phyloP scores from a whole-genome alignment of 768 basidiomycete genomes.

The Pleurotus sapidus region DNA sequence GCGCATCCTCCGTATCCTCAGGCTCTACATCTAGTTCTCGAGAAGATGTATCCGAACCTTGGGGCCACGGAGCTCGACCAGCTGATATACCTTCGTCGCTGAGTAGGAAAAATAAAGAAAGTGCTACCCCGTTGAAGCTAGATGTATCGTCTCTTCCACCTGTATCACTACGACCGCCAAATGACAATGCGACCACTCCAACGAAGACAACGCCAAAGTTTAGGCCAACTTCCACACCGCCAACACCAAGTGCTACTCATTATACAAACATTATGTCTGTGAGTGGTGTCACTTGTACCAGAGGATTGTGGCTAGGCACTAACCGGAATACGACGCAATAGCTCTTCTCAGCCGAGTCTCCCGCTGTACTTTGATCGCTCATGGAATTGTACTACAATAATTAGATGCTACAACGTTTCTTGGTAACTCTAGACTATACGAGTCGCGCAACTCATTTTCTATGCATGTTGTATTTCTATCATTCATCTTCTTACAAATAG shows the following conservation, averaged over 20 bases:
- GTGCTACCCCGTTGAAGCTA: neutral
- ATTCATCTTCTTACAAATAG: neutral
- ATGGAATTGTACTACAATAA: neutral
- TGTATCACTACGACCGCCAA: neutral
- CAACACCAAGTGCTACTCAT: conserved; percentile 17
- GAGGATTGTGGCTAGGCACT: neutral
- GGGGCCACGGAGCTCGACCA: neutral
- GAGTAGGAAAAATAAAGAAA: neutral
- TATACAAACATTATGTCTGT: conserved; percentile 16
- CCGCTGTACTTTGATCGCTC: conserved; percentile 11
- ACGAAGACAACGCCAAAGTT: conserved; percentile 8
- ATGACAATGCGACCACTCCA: conserved; percentile 2
- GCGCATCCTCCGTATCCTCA: neutral
- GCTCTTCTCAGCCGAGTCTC: conserved; percentile 25
- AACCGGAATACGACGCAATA: conserved; percentile 6
- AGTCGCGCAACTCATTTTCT: conserved; percentile 19
- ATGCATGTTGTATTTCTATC: conserved; percentile 7
- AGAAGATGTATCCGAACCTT: neutral
- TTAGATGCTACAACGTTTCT: neutral
- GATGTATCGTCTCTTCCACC: conserved; percentile 2
- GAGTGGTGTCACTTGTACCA: neutral
- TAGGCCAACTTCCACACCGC: conserved; percentile 20
- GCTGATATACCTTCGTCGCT: neutral
- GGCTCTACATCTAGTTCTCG: neutral
- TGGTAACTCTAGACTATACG: neutral